These are phyloP conservation scores for Larix kaempferi DNA, from an alignment of 75 land plant species.

Conservation along the genomic window DNA sequence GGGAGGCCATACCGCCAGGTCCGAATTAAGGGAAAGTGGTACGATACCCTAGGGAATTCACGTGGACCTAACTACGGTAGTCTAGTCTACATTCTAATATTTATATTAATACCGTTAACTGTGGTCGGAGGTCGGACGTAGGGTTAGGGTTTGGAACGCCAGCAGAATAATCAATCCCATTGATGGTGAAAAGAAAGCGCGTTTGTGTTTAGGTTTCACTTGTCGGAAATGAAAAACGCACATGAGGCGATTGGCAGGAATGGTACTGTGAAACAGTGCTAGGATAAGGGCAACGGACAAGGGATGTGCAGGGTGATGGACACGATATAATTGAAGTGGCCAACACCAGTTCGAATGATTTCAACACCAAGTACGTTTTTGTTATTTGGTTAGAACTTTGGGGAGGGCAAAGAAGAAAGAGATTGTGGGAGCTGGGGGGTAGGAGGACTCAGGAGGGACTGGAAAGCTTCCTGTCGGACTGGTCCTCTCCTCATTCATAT, in stretches of 20 bases:
- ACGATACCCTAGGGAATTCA: background rate
- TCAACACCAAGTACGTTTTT: background rate
- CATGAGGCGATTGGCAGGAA: too few relatives aligned
- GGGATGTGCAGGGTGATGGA: slow-evolving; percentile 2
- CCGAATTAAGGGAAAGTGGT: too few relatives aligned
- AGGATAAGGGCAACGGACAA: background rate
- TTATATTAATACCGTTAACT: background rate
- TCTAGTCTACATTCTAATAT: background rate
- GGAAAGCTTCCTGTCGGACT: background rate
- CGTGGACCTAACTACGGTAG: background rate
- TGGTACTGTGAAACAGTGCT: background rate
- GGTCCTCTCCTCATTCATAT: background rate
- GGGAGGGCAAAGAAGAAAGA: background rate
- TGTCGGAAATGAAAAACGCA: background rate
- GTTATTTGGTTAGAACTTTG: background rate
- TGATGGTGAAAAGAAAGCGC: background rate
- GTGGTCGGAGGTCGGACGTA: background rate
- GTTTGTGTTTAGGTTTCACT: background rate
- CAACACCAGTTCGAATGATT: background rate
- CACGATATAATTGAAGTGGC: background rate
- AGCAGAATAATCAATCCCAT: too few relatives aligned
- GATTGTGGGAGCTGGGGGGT: background rate
- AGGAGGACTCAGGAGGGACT: too few relatives aligned
- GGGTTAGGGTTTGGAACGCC: background rate
- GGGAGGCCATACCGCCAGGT: too few relatives aligned